phyloP scores from a whole-genome alignment of 495 filamentous ascomycete species.

The Immersiella caudata region DNA sequence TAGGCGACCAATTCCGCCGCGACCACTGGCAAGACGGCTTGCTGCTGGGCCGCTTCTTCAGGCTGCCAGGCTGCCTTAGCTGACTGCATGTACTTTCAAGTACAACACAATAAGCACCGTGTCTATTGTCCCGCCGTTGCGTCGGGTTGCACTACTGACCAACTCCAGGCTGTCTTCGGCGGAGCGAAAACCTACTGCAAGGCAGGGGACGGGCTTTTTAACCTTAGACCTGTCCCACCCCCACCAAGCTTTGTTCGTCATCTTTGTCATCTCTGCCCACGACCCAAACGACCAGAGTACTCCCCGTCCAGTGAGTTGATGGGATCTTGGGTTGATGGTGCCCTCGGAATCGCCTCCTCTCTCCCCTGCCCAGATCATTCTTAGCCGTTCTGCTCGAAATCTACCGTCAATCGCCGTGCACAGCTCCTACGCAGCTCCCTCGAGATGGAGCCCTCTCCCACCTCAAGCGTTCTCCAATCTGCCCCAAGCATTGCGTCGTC shows the following conservation, averaged over 20 bases:
- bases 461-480: constrained; percentile 11
- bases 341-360: constrained; percentile 1
- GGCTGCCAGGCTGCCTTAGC: not conserved
- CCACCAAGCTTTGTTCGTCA: not conserved
- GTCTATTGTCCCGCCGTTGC: not conserved
- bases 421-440: not conserved
- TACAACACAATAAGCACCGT: not conserved
- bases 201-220: not conserved
- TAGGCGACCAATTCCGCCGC: constrained; percentile 1
- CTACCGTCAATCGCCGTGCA: not conserved
- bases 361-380: not conserved
- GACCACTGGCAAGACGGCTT: not conserved
- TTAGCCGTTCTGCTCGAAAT: not conserved
- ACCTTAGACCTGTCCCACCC: constrained; percentile 6
- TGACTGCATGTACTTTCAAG: not conserved
- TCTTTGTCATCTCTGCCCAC: constrained; percentile 6
- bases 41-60: not conserved
- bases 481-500: constrained; percentile 12
- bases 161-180: constrained; percentile 1
- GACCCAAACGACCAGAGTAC: not conserved
- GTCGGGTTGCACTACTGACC: not conserved
- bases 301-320: not conserved
- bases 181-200: constrained; percentile 10
- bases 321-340: not conserved
- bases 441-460: constrained; percentile 1